phyloP scores from a whole-genome alignment of 139 green algal genomes.

The Chlorella sp. region DNA sequence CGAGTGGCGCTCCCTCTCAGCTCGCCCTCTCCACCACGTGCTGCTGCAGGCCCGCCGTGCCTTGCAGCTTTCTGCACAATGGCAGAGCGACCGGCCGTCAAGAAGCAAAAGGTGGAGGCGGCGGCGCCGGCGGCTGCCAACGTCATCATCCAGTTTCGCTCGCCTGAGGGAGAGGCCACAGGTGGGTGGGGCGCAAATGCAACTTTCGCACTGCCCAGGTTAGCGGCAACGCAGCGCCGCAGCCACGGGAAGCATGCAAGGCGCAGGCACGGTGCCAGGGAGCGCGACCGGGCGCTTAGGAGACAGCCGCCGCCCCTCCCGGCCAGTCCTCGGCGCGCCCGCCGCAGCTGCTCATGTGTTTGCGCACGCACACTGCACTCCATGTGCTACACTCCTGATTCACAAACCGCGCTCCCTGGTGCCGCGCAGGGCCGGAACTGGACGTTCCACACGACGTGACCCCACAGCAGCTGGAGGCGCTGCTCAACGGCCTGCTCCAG shows the following conservation, averaged over 20 bases:
- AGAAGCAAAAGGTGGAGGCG: slow-evolving; percentile 30
- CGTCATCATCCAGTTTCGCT: slow-evolving; percentile 84
- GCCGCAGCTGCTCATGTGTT: neutral
- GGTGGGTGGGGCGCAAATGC: too few species aligned
- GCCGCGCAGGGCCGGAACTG: slow-evolving; percentile 79
- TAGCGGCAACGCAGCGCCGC: too few species aligned
- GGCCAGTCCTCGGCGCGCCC: neutral
- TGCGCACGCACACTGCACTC: too few species aligned
- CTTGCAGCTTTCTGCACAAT: too few species aligned
- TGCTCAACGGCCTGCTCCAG: slow-evolving; percentile 88
- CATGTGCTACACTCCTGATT: too few species aligned
- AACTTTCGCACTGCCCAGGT: neutral
- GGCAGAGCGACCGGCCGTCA: slow-evolving; percentile 11
- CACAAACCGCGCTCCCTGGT: too few species aligned
- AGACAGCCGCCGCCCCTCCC: neutral
- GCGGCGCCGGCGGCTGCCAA: slow-evolving; percentile 42
- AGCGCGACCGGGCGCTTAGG: neutral
- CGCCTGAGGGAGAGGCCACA: slow-evolving; percentile 61
- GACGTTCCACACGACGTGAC: slow-evolving; percentile 87
- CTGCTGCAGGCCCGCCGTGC: too few species aligned
- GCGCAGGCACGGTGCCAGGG: too few species aligned
- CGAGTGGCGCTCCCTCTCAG: too few species aligned
- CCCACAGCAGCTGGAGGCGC: slow-evolving; percentile 79
- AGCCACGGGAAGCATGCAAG: too few species aligned
- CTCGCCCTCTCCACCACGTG: too few species aligned